Evolutionary conservation across 1,284 basidiomycete genomes (phyloP).

Genomic region (Boletellus sp.): DNA sequence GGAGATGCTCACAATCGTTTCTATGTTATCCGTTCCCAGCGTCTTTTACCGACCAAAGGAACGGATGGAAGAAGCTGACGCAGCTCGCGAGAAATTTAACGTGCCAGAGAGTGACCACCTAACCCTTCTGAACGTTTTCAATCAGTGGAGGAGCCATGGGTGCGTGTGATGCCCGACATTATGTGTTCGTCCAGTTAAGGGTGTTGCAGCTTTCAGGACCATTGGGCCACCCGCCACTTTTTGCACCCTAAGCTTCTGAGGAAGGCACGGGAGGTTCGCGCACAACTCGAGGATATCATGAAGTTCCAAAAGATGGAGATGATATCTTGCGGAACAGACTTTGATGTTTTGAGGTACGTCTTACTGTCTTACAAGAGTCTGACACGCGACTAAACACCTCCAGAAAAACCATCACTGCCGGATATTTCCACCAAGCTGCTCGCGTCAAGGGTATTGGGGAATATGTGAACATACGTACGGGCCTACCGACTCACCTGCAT

Average conservation of each 20-base stretch:
- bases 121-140: constrained; percentile 94
- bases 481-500: constrained; percentile 88
- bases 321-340: constrained; percentile 90
- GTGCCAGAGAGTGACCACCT: constrained; percentile 98
- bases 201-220: constrained; percentile 72
- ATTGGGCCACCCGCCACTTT: constrained; percentile 94
- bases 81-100: constrained; percentile 96
- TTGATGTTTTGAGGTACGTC: constrained; percentile 82
- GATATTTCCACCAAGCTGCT: constrained; percentile 99
- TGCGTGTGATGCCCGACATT: constrained; percentile 36
- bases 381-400: neutral
- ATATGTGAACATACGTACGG: constrained; percentile 97
- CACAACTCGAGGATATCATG: constrained; percentile 98
- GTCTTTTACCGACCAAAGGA: constrained; percentile 97
- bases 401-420: constrained; percentile 96
- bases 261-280: constrained; percentile 95
- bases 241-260: constrained; percentile 93
- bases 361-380: neutral
- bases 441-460: constrained; percentile 98
- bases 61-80: constrained; percentile 93
- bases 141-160: constrained; percentile 96
- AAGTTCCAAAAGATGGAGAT: constrained; percentile 94
- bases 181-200: constrained; percentile 1
- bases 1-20: constrained; percentile 98
- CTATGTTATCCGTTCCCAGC: constrained; percentile 96